Percentiles rank a stretch among this genome's conserved stretches.
phyloP scores from a whole-genome alignment of 352 stramenopile genomes.

The Pythium dissimile region DNA sequence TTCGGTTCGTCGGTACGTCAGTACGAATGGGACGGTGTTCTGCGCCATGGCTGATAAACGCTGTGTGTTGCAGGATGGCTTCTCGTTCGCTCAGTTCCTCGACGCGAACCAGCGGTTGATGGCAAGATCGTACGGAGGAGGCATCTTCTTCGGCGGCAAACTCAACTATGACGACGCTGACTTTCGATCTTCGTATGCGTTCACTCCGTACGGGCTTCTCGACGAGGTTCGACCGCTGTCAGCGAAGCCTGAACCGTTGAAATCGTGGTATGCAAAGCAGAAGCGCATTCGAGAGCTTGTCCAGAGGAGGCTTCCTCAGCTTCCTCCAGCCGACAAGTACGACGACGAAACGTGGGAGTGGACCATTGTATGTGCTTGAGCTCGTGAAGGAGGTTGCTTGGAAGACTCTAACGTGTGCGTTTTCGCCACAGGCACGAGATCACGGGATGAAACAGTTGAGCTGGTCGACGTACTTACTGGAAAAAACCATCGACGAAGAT shows the following conservation, averaged over 20 bases:
- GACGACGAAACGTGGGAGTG: conserved; percentile 91
- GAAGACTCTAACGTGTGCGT: not conserved
- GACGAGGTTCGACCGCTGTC: conserved; percentile 41
- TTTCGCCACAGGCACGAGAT: conserved; percentile 46
- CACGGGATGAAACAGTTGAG: conserved; percentile 72
- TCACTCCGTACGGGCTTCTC: conserved; percentile 50
- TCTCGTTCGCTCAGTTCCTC: conserved; percentile 28
- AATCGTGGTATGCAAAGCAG: conserved; percentile 46
- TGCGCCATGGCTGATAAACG: too few relatives aligned
- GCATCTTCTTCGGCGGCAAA: conserved; percentile 74
- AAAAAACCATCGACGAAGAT: conserved; percentile 75
- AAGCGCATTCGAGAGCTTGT: conserved; percentile 36
- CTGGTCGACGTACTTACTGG: conserved; percentile 87
- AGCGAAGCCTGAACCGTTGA: conserved; percentile 18
- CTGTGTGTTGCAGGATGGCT: conserved; percentile 18
- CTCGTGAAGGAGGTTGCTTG: not conserved
- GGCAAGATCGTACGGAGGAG: not conserved
- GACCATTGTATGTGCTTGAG: conserved; percentile 67
- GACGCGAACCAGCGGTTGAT: conserved; percentile 12
- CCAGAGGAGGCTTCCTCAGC: conserved; percentile 26
- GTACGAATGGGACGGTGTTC: too few relatives aligned
- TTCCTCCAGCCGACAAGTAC: conserved; percentile 77
- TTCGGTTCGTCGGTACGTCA: conserved; percentile 14
- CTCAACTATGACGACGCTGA: conserved; percentile 57
- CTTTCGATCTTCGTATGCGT: conserved; percentile 42